A percentile compares a stretch with the other conserved stretches of the same genome.
phyloP scores from a whole-genome alignment of 257 asterid genomes.

The Forsythia viridissima region DNA sequence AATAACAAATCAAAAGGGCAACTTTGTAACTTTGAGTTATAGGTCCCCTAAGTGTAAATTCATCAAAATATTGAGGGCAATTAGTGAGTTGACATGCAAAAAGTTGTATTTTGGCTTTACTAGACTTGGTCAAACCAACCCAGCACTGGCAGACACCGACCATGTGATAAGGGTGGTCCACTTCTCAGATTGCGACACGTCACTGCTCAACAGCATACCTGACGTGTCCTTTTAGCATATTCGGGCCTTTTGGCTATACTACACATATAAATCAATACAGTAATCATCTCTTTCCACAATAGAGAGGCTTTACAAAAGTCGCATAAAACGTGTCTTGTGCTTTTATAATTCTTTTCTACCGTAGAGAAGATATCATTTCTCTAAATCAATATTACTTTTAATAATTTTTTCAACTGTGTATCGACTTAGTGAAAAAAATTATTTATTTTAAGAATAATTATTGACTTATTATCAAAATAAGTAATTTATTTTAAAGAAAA shows the following conservation, averaged over 20 bases:
- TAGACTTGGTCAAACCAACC: conserved; percentile 34
- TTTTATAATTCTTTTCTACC: too few species aligned
- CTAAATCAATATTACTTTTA: neutral
- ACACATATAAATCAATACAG: neutral
- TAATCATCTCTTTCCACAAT: too few species aligned
- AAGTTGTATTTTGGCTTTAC: conserved; percentile 51
- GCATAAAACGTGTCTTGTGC: too few species aligned
- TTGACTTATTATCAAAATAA: too few species aligned
- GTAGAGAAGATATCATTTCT: too few species aligned
- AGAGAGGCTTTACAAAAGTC: too few species aligned
- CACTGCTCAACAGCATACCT: conserved; percentile 29
- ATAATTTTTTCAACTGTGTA: too few species aligned
- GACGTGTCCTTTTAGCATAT: conserved; percentile 29
- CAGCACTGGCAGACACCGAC: conserved; percentile 23
- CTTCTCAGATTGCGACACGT: conserved; percentile 12
- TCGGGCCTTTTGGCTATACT: neutral
- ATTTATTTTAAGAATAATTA: too few species aligned
- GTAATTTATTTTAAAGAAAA: too few species aligned
- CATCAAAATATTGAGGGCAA: conserved; percentile 14
- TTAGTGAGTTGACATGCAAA: conserved; percentile 28
- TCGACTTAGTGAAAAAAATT: too few species aligned
- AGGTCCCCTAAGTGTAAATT: neutral
- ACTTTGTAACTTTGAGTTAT: neutral
- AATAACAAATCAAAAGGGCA: neutral
- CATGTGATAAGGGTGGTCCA: conserved; percentile 12